Base-by-base conservation (phyloP, 2,329 filamentous ascomycete genomes). In the Phyllosticta citribraziliensis region DNA sequence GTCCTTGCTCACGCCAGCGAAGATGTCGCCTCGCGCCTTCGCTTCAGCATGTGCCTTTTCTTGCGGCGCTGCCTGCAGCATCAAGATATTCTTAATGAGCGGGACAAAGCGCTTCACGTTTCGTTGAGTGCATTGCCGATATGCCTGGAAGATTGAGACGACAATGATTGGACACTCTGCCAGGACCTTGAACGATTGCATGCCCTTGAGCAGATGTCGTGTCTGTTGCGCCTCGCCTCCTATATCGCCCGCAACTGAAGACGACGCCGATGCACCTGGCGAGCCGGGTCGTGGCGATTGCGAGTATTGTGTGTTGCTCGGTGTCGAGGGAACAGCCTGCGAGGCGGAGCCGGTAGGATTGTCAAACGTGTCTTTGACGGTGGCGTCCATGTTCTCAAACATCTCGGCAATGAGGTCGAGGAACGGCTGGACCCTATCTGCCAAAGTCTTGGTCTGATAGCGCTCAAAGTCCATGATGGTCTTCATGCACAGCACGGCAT, bases 161-260 rank as follows among this genome's bases (percentile, higher is more conserved):
- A 99, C 94, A 51, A 99, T 97, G 58, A 99, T 99, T 0, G 94
- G 94, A 68, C 94, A 99, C 73, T 99, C 94, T 1, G 93, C 91
- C 4, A 99, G 83, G 24, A 99, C 93, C 74, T 97, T 99, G 82
- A 99, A 99, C 0, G 94, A 99, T 72, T 96, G 91, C 90, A 97
- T 97, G 30, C 94, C 94, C 74, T 91, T 96, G 60, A 92, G 79
- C 35, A 99, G 76, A 56, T 90, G 88, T 62, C 92, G 86, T 60
- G 84, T 85, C 68, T 91, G 88, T 70, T 93, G 90, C 68, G 91
- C 88, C 67, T 97, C 92, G 14, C 86, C 83, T 5, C 86, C 90
- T 57, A 96, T 82, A 64, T 97, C 94, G 19, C 87, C 70, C 24
- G 73, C 66, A n/a, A 73, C 82, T 2, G 89, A 84, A 0, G 91